Evolutionary conservation across 75 land plant species (phyloP), one percentile per base, ranked within the genome.

Genomic region (Picea glauca): DNA sequence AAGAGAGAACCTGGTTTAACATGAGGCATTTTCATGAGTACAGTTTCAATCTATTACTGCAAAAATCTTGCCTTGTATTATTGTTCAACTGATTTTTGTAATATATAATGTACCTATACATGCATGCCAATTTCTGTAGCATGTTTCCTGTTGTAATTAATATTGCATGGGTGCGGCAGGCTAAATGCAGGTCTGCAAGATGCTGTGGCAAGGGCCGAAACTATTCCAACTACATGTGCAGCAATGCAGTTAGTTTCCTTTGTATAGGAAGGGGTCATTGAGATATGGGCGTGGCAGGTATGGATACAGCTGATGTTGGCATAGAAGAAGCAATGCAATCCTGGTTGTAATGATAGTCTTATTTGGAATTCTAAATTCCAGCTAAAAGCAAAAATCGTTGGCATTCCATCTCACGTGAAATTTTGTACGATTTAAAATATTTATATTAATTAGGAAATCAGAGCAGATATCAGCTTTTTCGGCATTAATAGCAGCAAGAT

Each of bases 101-200:
- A 17, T 40, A 70, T 70, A 70, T 40, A 2, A n/a, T 40, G 73
- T 70, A 43, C 21, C 35, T 38, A 66, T 66, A 7, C 70, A 66
- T n/a, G 35, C 73, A 70, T 70, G 54, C 23, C 73, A 70, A 20
- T 70, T 66, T 70, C n/a, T 70, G 54, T 70, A 70, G 43, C 73
- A 70, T 70, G n/a, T 40, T 70, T 50, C 56, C 21, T 43, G 73
- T 70, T 70, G 73, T 70, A 43, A 70, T 50, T 50, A 9, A 9
- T 50, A 50, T 11, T 50, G 12, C 56, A 9, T 50, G 12, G 56
- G 56, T 50, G 56, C 2, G 56, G 56, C 56, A 9, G 56, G 56
- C 56, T 50, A 50, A 50, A 50, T 9, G 56, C 56, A 50, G 1
- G 56, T 50, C 56, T 50, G 56, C 12, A 50, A 50, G 56, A 11